Base-by-base conservation (phyloP, 768 basidiomycete species). In the Porpolomopsis calyptriformis region DNA sequence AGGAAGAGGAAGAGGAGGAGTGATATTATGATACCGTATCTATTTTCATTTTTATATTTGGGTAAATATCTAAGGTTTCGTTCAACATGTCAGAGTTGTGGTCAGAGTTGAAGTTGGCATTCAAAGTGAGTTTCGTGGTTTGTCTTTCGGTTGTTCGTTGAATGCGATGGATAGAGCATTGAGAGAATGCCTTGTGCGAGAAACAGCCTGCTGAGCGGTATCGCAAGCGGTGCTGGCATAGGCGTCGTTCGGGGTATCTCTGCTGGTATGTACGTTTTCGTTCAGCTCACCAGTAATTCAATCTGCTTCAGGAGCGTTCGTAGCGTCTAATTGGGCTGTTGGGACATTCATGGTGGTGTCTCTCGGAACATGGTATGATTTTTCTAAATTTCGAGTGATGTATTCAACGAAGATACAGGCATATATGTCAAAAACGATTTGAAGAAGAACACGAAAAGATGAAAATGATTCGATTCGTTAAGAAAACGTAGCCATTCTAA, bases 291-390 rank as follows among this genome's bases (percentile, higher is more conserved):
- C 33, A 19, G 44, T n/a, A 8, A 23, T 36, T 19, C 3, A 12
- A 42, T 31, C 12, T 35, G 35, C 18, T 19, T 41, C 25, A 84
- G 86, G 69, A 25, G 71, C 78, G 1, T 69, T 83, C 47, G 69
- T 76, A 31, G 85, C 84, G 29, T 80, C 76, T 2, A 77, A 86
- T 57, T 90, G 87, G 87, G 85, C 82, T 11, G 70, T 86, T 16
- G 83, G 77, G 4, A 80, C 85, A 1, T 90, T 85, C 55, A 64
- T 76, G 51, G 50, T 80, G 18, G 69, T 88, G 33, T 82, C 85
- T 2, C 45, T 79, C 2, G 78, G 77, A 38, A 78, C 81, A 19
- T 88, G 81, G 85, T 87, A 51, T 49, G 78, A 69, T 10, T 23
- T 22, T 47, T 25, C 27, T 18, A n/a, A 31, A 40, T 39, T 18